phyloP scores from a whole-genome alignment of 2,329 filamentous ascomycete genomes.

The Gyromitra esculenta region DNA sequence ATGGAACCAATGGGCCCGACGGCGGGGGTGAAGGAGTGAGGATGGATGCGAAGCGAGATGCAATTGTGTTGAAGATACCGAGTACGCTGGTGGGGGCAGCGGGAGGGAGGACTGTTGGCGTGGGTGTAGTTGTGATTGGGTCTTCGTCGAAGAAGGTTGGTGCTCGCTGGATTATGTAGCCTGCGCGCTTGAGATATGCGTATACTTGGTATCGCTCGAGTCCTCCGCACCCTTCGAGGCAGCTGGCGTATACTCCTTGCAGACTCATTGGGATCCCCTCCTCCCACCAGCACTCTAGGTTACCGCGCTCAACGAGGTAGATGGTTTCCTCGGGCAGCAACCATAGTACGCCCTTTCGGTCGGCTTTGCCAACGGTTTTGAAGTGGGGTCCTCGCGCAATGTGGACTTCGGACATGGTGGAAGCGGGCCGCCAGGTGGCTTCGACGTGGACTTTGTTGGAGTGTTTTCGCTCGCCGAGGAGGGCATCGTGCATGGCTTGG shows the following conservation, averaged over 20 bases:
- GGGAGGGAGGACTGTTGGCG: conserved; percentile 50
- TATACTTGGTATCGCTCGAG: conserved; percentile 90
- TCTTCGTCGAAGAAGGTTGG: conserved; percentile 61
- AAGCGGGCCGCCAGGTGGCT: conserved; percentile 62
- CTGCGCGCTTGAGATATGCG: conserved; percentile 80
- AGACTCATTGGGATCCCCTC: conserved; percentile 81
- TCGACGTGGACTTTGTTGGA: conserved; percentile 55
- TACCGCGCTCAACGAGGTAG: conserved; percentile 87
- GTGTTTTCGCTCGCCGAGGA: conserved; percentile 62
- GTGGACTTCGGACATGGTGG: conserved; percentile 74
- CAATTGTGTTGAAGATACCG: conserved; percentile 51
- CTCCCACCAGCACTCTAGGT: conserved; percentile 76
- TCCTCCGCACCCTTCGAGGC: conserved; percentile 59
- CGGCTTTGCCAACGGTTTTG: conserved; percentile 77
- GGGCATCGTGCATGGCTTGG: conserved; percentile 86
- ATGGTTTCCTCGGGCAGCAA: conserved; percentile 90
- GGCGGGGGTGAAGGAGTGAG: conserved; percentile 52
- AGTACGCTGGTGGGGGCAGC: not conserved
- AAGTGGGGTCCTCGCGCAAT: conserved; percentile 77
- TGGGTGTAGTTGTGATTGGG: conserved; percentile 59
- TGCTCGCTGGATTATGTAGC: conserved; percentile 82
- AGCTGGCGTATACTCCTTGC: conserved; percentile 81
- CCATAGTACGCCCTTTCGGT: conserved; percentile 76
- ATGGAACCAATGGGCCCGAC: conserved; percentile 69
- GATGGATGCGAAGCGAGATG: conserved; percentile 39